Percentiles rank a stretch among this genome's conserved stretches.
Conservation (phyloP, 2,329 filamentous ascomycete species). For the Aureobasidium musti region DNA sequence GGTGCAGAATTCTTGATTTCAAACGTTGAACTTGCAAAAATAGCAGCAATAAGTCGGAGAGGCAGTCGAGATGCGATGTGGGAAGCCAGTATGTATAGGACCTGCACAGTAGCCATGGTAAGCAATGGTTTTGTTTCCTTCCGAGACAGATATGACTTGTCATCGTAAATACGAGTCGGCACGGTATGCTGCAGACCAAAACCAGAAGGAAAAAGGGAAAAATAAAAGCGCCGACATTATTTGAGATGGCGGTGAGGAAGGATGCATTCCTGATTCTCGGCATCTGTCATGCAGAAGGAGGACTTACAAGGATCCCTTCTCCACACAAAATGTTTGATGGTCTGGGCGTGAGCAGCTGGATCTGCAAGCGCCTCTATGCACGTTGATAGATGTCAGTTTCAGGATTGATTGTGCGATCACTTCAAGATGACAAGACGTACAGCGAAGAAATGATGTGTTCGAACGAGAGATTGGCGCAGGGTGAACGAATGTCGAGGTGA, state of each 20-base stretch:
- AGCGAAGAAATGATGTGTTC: background rate
- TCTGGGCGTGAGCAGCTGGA: slow-evolving; percentile 24
- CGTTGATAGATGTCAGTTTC: slow-evolving; percentile 29
- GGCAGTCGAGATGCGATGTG: slow-evolving; percentile 5
- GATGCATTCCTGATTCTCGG: slow-evolving; percentile 26
- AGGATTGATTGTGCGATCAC: slow-evolving; percentile 18
- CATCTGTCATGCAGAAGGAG: slow-evolving; percentile 27
- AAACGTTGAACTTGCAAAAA: background rate
- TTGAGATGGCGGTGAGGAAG: slow-evolving; percentile 28
- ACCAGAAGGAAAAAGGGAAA: slow-evolving; percentile 25
- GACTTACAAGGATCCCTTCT: slow-evolving; percentile 27
- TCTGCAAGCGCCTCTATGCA: slow-evolving; percentile 28
- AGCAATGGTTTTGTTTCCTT: slow-evolving; percentile 20
- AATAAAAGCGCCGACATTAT: slow-evolving; percentile 18
- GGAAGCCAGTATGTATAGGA: slow-evolving; percentile 24
- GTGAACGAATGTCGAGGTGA: background rate
- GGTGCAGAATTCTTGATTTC: background rate
- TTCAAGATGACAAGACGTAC: slow-evolving; percentile 12
- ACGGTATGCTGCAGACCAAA: slow-evolving; percentile 26
- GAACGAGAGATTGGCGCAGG: background rate
- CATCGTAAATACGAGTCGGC: slow-evolving; percentile 20
- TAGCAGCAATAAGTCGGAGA: background rate
- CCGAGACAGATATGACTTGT: slow-evolving; percentile 28
- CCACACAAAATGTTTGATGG: slow-evolving; percentile 23
- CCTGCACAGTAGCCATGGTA: slow-evolving; percentile 23